Evolutionary conservation across 768 basidiomycete species (phyloP), one percentile per base, ranked within the genome.

Genomic region (Suillus placidus): DNA sequence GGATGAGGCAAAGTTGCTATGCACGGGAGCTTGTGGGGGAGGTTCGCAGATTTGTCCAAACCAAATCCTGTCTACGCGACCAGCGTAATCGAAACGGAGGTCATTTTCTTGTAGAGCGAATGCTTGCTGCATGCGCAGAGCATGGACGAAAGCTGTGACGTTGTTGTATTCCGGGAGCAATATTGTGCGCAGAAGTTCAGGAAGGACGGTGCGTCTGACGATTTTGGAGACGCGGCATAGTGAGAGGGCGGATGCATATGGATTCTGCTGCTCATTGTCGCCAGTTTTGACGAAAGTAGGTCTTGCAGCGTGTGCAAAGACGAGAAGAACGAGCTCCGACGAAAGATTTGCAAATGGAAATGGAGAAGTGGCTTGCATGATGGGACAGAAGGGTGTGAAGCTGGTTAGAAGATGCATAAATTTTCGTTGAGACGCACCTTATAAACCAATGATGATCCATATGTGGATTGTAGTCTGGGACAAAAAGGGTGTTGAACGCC

Each of bases 161-260:
- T 60, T 60, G 0, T 20, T 18, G 6, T 60, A 40, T 4, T 42
- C 38, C 52, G 69, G 64, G 43, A 82, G 74, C 26, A 80, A 63
- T 5, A 83, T 77, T 20, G 78, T 81, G 61, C 77, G 75, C 10
- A 83, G 75, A 60, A 83, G 74, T 61, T 74, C 68, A 32, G 77
- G 80, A 77, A 83, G 81, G 30, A 75, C 71, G 26, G 71, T 70
- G 18, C 68, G 73, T 20, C 80, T 76, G 38, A 82, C 56, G n/a
- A 62, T 61, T 56, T 69, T 71, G 13, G 79, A 82, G 16, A 81
- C 80, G 23, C 66, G 67, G 34, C 77, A 73, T 34, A 83, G 73
- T 10, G 76, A 64, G 37, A 72, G 57, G 4, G 77, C 77, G 20
- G 74, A 77, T 40, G 68, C 65, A 55, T 73, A 74, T 34, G 61